Evolutionary conservation across 2,329 filamentous ascomycete species (phyloP), one percentile per base, ranked within the genome.

Genomic region (Penicillium sp.): DNA sequence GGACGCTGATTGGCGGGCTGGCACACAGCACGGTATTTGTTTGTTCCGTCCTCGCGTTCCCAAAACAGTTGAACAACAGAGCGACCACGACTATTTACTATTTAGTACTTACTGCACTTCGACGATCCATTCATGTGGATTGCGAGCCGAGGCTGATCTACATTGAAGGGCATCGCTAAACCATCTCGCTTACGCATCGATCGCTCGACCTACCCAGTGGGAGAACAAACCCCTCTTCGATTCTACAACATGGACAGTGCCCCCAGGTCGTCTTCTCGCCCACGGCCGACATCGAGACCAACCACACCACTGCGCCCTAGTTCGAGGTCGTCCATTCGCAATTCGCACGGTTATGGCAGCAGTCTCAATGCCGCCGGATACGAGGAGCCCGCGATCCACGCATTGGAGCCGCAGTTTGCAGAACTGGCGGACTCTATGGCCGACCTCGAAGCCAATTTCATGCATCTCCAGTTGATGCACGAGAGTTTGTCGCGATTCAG

Each of bases 401-500:
- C 82, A 2, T 86, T 97, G 57, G 92, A 97, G 70, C 90, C 91
- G 0, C 88, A 89, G 14, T 97, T 99, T 72, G 91, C 91, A 14
- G 94, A 99, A 75, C 81, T 99, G 1, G 89, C 90, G 9, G 94
- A 99, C 72, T 88, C 89, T 58, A 92, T 97, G 84, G 91, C 91
- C 23, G 94, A 97, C 66, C 83, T 99, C 9, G 94, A 99, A 77
- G 90, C 91, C 59, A 97, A 99, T 72, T 91, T 97, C 79, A 91
- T 96, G 87, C 91, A 97, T 71, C 86, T 99, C 63, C 93, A 97
- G 73, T 78, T 97, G 61, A 95, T 99, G 87, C 91, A 99, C 69
- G 93, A 97, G 77, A 96, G 90, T 67, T 75, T 99, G 63, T 85
- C 90, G 23, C 85, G 94, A 24, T 99, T 99, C 74, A 93, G 88